A percentile compares a stretch with the other conserved stretches of the same genome.
Evolutionary conservation across 2,329 filamentous ascomycete species (phyloP).

Genomic region (Monilinia polystroma): DNA sequence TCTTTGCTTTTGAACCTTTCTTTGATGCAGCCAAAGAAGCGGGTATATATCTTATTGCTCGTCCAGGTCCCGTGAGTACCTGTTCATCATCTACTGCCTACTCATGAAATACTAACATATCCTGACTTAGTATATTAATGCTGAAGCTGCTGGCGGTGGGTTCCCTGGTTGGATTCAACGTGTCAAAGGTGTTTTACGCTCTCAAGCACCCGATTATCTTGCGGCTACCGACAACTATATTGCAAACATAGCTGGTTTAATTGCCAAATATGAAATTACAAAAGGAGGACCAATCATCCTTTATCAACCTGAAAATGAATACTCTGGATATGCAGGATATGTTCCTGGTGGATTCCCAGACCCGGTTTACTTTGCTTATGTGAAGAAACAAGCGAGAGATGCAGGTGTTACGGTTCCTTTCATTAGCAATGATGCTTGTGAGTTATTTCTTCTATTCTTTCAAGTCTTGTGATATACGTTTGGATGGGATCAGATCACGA

Average conservation of each 20-base stretch:
- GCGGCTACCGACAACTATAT: constrained; percentile 64
- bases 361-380: constrained; percentile 66
- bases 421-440: constrained; percentile 68
- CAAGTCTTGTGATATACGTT: not conserved
- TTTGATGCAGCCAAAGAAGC: constrained; percentile 71
- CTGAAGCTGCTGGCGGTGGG: constrained; percentile 72
- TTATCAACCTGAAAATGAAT: constrained; percentile 81
- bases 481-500: not conserved
- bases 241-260: constrained; percentile 57
- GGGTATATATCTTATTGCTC: constrained; percentile 73
- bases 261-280: constrained; percentile 76
- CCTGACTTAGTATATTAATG: constrained; percentile 66
- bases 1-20: constrained; percentile 72
- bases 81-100: not conserved
- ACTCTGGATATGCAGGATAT: constrained; percentile 52
- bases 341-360: constrained; percentile 59
- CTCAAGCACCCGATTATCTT: constrained; percentile 60
- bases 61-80: constrained; percentile 37
- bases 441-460: constrained; percentile 18
- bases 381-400: constrained; percentile 65
- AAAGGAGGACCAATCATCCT: constrained; percentile 79
- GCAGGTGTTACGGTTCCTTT: constrained; percentile 72
- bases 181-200: constrained; percentile 63
- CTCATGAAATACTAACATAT: constrained; percentile 1
- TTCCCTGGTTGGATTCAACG: constrained; percentile 79